Percentiles rank a stretch among this genome's conserved stretches.
Evolutionary conservation across 306 rosid species (phyloP).

Genomic region (Inga laurina): DNA sequence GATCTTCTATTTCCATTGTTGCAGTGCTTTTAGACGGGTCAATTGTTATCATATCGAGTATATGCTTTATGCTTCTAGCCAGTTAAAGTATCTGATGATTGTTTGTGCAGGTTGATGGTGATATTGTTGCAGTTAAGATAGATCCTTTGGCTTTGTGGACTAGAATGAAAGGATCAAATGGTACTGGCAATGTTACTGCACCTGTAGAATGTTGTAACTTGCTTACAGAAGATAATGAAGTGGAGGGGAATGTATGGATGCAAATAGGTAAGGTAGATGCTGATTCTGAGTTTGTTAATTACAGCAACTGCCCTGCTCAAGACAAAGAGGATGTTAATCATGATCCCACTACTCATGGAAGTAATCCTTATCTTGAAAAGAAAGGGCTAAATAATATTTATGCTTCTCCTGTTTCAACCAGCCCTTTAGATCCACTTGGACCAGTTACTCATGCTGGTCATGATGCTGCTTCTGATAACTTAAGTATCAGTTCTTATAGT

Average conservation of each 20-base stretch:
- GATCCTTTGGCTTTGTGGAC: slow-evolving; percentile 76
- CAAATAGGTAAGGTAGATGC: slow-evolving; percentile 51
- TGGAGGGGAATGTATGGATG: slow-evolving; percentile 41
- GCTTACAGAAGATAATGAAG: slow-evolving; percentile 43
- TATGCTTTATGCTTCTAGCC: slow-evolving; percentile 20
- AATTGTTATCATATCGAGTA: slow-evolving; percentile 25
- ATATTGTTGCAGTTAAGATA: slow-evolving; percentile 70
- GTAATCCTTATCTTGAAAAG: slow-evolving; percentile 37
- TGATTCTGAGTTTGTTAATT: slow-evolving; percentile 37
- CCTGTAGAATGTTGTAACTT: slow-evolving; percentile 42
- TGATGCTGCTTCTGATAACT: slow-evolving; percentile 31
- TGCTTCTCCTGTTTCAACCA: slow-evolving; percentile 31
- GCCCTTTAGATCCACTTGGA: slow-evolving; percentile 34
- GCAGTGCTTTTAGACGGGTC: slow-evolving; percentile 14
- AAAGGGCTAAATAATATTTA: slow-evolving; percentile 25
- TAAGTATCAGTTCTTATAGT: slow-evolving; percentile 39
- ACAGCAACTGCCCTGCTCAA: slow-evolving; percentile 43
- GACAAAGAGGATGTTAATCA: slow-evolving; percentile 45
- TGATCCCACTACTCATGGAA: slow-evolving; percentile 29
- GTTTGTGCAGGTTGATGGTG: slow-evolving; percentile 81
- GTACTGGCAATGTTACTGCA: slow-evolving; percentile 39
- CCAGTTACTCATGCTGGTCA: slow-evolving; percentile 38
- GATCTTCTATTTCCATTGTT: slow-evolving; percentile 21
- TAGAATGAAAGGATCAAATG: slow-evolving; percentile 73
- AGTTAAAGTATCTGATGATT: slow-evolving; percentile 30